These are phyloP conservation scores for Xylariaceae sp. DNA, from an alignment of 2,329 filamentous ascomycete genomes.

Conservation along the genomic window DNA sequence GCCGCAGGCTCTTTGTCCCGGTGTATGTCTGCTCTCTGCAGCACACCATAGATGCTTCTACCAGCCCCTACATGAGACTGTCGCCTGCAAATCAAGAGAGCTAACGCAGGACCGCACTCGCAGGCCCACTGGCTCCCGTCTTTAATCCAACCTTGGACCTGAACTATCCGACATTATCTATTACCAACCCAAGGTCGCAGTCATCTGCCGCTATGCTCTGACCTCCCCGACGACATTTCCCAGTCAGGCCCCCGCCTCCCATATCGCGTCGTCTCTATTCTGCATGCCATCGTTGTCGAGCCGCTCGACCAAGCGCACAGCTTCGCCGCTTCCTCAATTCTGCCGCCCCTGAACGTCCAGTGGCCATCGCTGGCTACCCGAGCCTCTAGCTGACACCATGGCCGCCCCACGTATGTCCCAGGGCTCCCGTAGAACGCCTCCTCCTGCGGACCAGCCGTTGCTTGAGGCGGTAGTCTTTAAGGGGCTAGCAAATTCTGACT, in stretches of 20 bases:
- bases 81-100: no score
- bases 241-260: background rate
- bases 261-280: background rate
- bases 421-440: background rate
- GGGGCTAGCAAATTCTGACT: conserved; percentile 6
- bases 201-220: conserved; percentile 3
- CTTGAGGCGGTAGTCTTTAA: background rate
- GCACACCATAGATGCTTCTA: no score
- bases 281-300: background rate
- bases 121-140: no score
- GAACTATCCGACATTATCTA: no score
- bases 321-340: conserved; percentile 7
- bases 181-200: no score
- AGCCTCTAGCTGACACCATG: conserved; percentile 13
- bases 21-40: no score
- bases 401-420: conserved; percentile 18
- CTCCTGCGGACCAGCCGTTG: background rate
- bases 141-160: no score
- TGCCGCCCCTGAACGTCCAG: background rate
- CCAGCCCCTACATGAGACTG: no score
- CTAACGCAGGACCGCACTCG: no score
- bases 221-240: background rate
- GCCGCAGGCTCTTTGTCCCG: no score
- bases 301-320: conserved; percentile 1
- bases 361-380: no score